Conservation (phyloP, 495 filamentous ascomycete genomes). For the Lasiosphaeria hispida region DNA sequence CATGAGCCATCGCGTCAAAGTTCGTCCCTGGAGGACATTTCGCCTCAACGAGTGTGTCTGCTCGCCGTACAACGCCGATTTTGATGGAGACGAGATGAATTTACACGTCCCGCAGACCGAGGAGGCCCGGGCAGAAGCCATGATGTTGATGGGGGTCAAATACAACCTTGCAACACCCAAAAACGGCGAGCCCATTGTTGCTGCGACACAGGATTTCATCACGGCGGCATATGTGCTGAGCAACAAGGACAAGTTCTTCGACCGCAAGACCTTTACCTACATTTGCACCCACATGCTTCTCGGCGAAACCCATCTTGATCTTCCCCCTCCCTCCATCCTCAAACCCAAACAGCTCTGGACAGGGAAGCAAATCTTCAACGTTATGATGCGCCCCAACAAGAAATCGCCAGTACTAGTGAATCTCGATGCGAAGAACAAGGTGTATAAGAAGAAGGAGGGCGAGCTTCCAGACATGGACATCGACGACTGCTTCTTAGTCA, state of each 20-base stretch:
- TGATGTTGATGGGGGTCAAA: conserved; percentile 97
- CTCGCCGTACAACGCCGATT: conserved; percentile 98
- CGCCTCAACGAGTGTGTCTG: conserved; percentile 97
- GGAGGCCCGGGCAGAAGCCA: conserved; percentile 92
- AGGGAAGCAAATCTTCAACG: conserved; percentile 94
- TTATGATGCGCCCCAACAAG: conserved; percentile 90
- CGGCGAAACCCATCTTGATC: conserved; percentile 71
- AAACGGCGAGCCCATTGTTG: conserved; percentile 97
- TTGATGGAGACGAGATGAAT: conserved; percentile 99
- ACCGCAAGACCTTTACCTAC: conserved; percentile 79
- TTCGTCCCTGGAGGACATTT: conserved; percentile 94
- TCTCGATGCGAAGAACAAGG: conserved; percentile 86
- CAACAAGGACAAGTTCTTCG: conserved; percentile 90
- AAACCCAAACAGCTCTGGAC: conserved; percentile 92
- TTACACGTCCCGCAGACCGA: conserved; percentile 97
- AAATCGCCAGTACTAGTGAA: conserved; percentile 79
- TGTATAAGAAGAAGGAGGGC: conserved; percentile 57
- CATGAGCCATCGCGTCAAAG: conserved; percentile 86
- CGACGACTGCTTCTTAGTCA: conserved; percentile 83
- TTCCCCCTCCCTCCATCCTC: conserved; percentile 80
- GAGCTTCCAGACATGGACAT: conserved; percentile 69
- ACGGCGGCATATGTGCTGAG: conserved; percentile 89
- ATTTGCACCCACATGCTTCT: conserved; percentile 94
- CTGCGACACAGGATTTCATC: conserved; percentile 98
- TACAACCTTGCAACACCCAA: conserved; percentile 93